Evolutionary conservation across 169 alveolate genomes (phyloP), one percentile per base, ranked within the genome.

Genomic region (Plasmodium malariae): DNA sequence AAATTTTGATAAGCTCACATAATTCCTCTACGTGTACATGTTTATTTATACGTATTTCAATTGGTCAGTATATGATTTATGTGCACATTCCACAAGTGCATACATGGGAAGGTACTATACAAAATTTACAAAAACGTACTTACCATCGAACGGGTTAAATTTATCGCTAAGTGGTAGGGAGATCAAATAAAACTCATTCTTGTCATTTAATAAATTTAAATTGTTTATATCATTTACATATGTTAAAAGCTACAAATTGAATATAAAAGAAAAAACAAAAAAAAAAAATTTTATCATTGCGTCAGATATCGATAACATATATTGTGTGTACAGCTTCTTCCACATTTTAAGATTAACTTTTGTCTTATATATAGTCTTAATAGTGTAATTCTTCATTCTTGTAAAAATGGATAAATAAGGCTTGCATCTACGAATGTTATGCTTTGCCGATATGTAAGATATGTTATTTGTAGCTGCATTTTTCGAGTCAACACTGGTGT

Each of bases 221-320:
- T 78, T 78, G 37, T 78, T 78, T 78, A 78, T 62, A 55, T 78
- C 89, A 55, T 78, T 78, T 19, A 78, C 69, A 57, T 78, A 78
- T 12, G 89, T 62, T 43, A 78, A 69, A n/a, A 78, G 78, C 89
- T 78, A 48, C 59, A 63, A 21, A 26, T 19, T 54, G 36, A 48
- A n/a, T 21, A 28, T 7, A 55, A 55, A 55, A 68, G 26, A 68
- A 43, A 45, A 21, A 24, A 21, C 0, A 67, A 59, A 67, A 21
- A 9, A 34, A 1, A 34, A 30, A 63, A 3, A 54, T 24, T 59
- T 24, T 21, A 40, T 40, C 9, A 5, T 40, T 4, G 14, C 6
- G 6, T 21, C 19, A 19, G 19, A 5, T 21, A 7, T 49, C 14
- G 26, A 49, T 49, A 49, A 49, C 19, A n/a, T 11, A 11, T n/a